Evolutionary conservation across 805 yeast genomes (phyloP), one percentile per base, ranked within the genome.

Genomic region (Metschnikowia continentalis): DNA sequence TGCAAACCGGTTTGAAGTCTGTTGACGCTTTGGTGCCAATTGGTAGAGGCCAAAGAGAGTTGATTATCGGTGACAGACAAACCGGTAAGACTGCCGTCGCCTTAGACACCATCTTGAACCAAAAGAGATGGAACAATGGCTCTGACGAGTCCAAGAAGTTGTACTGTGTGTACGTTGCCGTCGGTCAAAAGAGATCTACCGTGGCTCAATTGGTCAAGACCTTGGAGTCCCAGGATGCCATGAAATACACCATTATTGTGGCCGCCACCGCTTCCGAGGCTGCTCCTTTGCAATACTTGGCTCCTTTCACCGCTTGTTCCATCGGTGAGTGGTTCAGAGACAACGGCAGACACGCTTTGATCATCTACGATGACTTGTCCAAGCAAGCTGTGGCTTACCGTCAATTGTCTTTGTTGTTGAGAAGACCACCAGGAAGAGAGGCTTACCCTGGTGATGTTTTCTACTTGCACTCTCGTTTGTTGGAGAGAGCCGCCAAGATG

Each of bases 311-410:
- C 66, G 99, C 91, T 64, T 87, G 96, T 75, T 96, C 99, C 70
- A 91, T 94, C 75, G 97, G 98, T 82, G 99, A 94, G 83, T 94
- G 99, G 99, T 94, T 94, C 95, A 90, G 99, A 85, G 99, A 94
- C 84, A 94, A 92, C 78, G 97, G 96, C 74, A 88, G 78, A 76
- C 98, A 94, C 79, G 95, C 98, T 67, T 81, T 92, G 80, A 94
- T 92, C 77, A 80, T 90, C 85, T 92, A 81, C 80, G 98, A 92
- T 77, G 98, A 92, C 79, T 85, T 92, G 80, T 92, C 98, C 72
- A 92, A 92, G 83, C 98, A 92, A 82, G 98, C 98, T 63, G 98
- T 92, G 74, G 98, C 98, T 65, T 92, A 92, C 90, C 95, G 98
- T 84, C 98, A 92, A 83, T 86, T 92, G 81, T 92, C 98, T 58